Conservation (phyloP, 495 filamentous ascomycete species). For the Niebla homalea region DNA sequence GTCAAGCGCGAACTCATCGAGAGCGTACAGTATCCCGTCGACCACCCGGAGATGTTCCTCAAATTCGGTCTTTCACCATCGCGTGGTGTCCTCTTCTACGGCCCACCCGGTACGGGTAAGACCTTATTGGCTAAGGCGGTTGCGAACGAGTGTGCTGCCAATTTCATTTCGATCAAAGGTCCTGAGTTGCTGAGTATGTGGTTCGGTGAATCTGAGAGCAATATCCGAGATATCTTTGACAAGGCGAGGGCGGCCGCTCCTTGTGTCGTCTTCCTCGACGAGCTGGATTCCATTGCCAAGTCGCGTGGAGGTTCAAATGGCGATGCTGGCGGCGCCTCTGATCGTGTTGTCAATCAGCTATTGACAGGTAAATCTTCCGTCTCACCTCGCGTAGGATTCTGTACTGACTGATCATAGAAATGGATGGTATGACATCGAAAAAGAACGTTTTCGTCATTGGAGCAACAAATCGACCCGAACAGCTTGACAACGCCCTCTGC, state of each 20-base stretch:
- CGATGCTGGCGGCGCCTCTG: conserved; percentile 94
- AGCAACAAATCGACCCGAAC: conserved; percentile 96
- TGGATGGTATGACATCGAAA: conserved; percentile 99
- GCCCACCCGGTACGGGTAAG: conserved; percentile 98
- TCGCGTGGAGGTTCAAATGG: conserved; percentile 94
- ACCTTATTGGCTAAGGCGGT: conserved; percentile 98
- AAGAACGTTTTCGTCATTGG: conserved; percentile 99
- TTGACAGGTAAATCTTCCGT: conserved; percentile 63
- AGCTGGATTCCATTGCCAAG: conserved; percentile 98
- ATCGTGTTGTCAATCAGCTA: conserved; percentile 99
- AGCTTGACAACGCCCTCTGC: conserved; percentile 93
- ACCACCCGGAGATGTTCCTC: conserved; percentile 99
- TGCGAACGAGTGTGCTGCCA: conserved; percentile 96
- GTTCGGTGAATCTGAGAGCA: conserved; percentile 99
- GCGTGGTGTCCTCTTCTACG: conserved; percentile 96
- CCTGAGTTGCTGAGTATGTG: conserved; percentile 98
- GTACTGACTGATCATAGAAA: conserved; percentile 56
- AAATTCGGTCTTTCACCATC: conserved; percentile 98
- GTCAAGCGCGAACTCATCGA: conserved; percentile 99
- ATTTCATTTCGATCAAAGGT: conserved; percentile 98
- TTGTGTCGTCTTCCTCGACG: conserved; percentile 97
- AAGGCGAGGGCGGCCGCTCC: conserved; percentile 97
- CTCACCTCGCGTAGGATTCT: neutral
- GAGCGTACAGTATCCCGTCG: conserved; percentile 96
- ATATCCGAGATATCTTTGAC: conserved; percentile 99